These are phyloP conservation scores for Aspergillus tubingensis DNA, from an alignment of 2,329 filamentous ascomycete species.

Conservation along the genomic window DNA sequence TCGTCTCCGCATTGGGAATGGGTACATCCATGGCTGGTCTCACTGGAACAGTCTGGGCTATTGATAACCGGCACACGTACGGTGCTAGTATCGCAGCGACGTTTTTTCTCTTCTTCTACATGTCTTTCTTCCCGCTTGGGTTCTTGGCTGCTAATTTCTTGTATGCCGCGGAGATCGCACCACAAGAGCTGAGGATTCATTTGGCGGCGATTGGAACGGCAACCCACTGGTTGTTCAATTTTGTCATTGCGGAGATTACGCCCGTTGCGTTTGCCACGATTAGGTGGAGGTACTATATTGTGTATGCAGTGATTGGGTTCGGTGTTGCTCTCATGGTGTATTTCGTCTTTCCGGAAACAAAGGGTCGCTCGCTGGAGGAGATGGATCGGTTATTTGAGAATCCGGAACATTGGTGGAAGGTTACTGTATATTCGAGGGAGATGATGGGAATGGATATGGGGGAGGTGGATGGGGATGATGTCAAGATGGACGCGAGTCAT, in stretches of 20 bases:
- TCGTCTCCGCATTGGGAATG: no score
- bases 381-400: no score
- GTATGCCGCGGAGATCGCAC: conserved; percentile 47
- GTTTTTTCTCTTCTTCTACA: conserved; percentile 63
- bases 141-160: conserved; percentile 63
- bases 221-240: conserved; percentile 62
- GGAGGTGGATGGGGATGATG: no score
- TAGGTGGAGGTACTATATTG: conserved; percentile 55
- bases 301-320: conserved; percentile 50
- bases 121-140: conserved; percentile 61
- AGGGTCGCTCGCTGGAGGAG: conserved; percentile 40
- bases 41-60: conserved; percentile 10
- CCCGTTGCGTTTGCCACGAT: conserved; percentile 60
- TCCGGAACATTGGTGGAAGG: no score
- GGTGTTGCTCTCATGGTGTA: conserved; percentile 52
- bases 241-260: conserved; percentile 66
- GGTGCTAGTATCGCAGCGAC: conserved; percentile 10
- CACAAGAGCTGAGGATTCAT: conserved; percentile 57
- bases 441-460: no score
- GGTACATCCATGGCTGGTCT: no score
- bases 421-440: no score
- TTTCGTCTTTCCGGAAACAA: conserved; percentile 61
- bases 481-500: no score
- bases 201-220: conserved; percentile 61
- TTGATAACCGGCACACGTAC: conserved; percentile 12